Evolutionary conservation across 2,329 filamentous ascomycete species (phyloP).

Genomic region (Aspergillus thermomutatus): DNA sequence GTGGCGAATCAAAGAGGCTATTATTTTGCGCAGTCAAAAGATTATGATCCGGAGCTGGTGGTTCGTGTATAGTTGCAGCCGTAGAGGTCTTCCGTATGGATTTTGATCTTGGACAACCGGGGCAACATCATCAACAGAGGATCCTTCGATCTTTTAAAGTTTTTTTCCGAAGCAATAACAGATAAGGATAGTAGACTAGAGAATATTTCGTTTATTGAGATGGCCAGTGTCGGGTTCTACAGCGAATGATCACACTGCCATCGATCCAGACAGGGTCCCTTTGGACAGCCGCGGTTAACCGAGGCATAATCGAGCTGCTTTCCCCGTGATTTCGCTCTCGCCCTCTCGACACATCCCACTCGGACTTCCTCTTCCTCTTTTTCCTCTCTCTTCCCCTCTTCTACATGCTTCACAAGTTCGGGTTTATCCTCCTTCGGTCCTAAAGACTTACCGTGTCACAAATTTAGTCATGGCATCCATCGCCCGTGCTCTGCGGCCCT

Average conservation of each 20-base stretch:
- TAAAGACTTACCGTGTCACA: neutral
- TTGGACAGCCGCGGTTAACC: constrained; percentile 6
- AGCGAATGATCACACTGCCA: neutral
- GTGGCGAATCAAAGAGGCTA: constrained; percentile 43
- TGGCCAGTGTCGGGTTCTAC: neutral
- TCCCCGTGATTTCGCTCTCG: constrained; percentile 5
- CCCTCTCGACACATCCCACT: neutral
- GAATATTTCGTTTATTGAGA: neutral
- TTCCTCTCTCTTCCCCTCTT: neutral
- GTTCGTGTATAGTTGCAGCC: constrained; percentile 10
- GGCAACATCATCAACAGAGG: neutral
- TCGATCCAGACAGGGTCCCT: neutral
- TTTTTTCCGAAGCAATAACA: neutral
- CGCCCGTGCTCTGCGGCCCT: constrained; percentile 45
- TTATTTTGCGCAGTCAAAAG: constrained; percentile 37
- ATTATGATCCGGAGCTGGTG: constrained; percentile 33
- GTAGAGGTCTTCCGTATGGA: neutral
- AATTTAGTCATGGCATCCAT: constrained; percentile 46
- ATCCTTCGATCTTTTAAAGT: neutral
- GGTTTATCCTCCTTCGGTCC: neutral
- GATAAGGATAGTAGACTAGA: neutral
- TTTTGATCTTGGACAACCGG: neutral
- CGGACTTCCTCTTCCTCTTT: neutral
- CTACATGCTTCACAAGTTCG: neutral
- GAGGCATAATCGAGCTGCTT: constrained; percentile 2